Percentiles rank a stretch among this genome's conserved stretches.
Conservation (phyloP, 2,329 filamentous ascomycete species). For the Diaporthe ilicicola region DNA sequence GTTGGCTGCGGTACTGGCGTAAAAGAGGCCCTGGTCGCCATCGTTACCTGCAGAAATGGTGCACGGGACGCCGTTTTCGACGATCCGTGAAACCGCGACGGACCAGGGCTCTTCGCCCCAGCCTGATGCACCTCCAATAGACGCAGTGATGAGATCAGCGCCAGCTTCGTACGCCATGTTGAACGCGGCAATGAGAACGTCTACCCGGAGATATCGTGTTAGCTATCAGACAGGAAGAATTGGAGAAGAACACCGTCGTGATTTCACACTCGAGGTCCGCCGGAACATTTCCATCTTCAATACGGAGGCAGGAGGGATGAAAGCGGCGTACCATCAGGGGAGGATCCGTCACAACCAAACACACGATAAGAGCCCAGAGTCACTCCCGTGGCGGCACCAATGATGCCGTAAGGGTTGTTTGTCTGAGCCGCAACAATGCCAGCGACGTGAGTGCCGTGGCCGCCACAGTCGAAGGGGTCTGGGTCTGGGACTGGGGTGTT, state of each 20-base stretch:
- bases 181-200: conserved; percentile 67
- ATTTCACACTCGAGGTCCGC: background rate
- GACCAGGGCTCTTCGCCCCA: conserved; percentile 63
- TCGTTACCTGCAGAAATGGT: conserved; percentile 62
- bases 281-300: background rate
- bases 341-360: conserved; percentile 62
- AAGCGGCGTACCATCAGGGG: conserved; percentile 49
- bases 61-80: conserved; percentile 61
- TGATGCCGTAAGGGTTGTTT: conserved; percentile 62
- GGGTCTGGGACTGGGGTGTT: conserved; percentile 53
- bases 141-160: conserved; percentile 64
- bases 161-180: conserved; percentile 69
- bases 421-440: conserved; percentile 69
- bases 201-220: background rate
- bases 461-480: conserved; percentile 64
- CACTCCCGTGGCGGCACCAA: conserved; percentile 65
- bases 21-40: conserved; percentile 57
- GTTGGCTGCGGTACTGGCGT: conserved; percentile 56
- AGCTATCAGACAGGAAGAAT: background rate
- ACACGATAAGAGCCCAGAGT: conserved; percentile 65
- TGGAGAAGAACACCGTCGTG: background rate
- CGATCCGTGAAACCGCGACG: conserved; percentile 59
- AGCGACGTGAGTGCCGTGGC: conserved; percentile 69
- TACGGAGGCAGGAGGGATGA: background rate
- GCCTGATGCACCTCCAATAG: conserved; percentile 59